Percentiles rank a stretch among this genome's conserved stretches.
Evolutionary conservation across 257 asterid species (phyloP).

Genomic region (Solanum megistacrolobum): DNA sequence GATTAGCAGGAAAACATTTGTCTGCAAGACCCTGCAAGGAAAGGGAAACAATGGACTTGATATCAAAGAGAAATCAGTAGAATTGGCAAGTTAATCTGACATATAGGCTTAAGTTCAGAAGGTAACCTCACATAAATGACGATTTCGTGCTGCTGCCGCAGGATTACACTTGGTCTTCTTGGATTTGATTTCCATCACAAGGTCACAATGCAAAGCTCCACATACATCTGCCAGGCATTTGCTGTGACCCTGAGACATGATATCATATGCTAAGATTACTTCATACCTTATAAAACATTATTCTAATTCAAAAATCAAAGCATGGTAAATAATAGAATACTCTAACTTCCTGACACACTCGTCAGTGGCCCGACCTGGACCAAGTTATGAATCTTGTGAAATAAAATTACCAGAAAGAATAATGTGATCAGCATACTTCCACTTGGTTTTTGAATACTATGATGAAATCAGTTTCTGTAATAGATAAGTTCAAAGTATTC

Average conservation of each 20-base stretch:
- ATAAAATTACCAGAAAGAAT: not conserved
- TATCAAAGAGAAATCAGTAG: not conserved
- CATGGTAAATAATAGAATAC: not conserved
- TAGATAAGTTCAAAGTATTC: not conserved
- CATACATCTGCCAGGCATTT: slow-evolving; percentile 94
- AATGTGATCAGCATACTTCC: not conserved
- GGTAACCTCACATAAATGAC: slow-evolving; percentile 79
- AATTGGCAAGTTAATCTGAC: not conserved
- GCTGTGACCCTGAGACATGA: slow-evolving; percentile 46
- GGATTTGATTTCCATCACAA: slow-evolving; percentile 34
- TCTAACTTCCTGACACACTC: not conserved
- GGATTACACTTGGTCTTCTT: slow-evolving; percentile 83
- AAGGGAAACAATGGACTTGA: not conserved
- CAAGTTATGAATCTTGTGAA: not conserved
- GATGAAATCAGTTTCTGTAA: not conserved
- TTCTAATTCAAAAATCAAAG: not conserved
- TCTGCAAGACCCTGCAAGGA: slow-evolving; percentile 62
- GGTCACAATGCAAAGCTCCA: slow-evolving; percentile 91
- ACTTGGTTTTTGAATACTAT: not conserved
- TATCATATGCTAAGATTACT: not conserved
- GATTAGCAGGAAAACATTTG: slow-evolving; percentile 65
- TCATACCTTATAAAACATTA: not conserved
- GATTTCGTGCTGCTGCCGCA: slow-evolving; percentile 76
- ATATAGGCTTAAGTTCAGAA: not conserved
- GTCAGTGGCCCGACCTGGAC: not conserved